Evolutionary conservation across 371 early-diverging fungal genomes (phyloP), one percentile per base, ranked within the genome.

Genomic region (Mucor lusitanicus): DNA sequence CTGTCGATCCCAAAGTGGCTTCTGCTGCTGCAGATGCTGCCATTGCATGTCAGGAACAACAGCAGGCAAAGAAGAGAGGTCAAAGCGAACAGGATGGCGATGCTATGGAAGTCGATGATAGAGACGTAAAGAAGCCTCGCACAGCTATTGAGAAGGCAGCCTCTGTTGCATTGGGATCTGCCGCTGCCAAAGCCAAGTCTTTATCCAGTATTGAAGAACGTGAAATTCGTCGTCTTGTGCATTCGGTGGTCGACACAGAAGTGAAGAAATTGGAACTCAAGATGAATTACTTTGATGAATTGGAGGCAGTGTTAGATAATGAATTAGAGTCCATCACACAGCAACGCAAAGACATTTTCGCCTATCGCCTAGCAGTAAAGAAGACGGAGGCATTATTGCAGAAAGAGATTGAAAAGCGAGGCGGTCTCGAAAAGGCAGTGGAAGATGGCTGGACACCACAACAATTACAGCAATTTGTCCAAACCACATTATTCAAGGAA

Each of bases 1-100:
- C 93, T 9, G 97, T 99, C 5, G 90, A 92, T 78, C 97, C 99
- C 0, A 85, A 91, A 23, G 93, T 99, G 2, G 99, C 97, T 0
- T 82, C 90, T 1, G 94, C 94, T 3, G 96, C 96, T 6, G 97
- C 80, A 3, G 57, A 65, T 15, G 75, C 77, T 23, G 80, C 80
- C 6, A 74, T 74, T 53, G 72, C 66, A 8, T 74, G 67, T 59
- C 69, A 69, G 35, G 72, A 72, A 50, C 58, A 64, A 19, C 17
- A 48, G 23, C 61, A 48, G 12, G 35, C 33, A 2, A 65, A 35
- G 8, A 39, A 57, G 15, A 61, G 32, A 57, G 23, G 37, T 8
- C 17, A 39, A 21, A 32, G 17, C 0, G 44, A 54, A 3, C 23
- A 30, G 90, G 23, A 54, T 0, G 62, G 57, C 86, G 58, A 81